These are phyloP conservation scores for Pseudocercospora fuligena DNA, from an alignment of 2,329 filamentous ascomycete species.

Conservation along the genomic window DNA sequence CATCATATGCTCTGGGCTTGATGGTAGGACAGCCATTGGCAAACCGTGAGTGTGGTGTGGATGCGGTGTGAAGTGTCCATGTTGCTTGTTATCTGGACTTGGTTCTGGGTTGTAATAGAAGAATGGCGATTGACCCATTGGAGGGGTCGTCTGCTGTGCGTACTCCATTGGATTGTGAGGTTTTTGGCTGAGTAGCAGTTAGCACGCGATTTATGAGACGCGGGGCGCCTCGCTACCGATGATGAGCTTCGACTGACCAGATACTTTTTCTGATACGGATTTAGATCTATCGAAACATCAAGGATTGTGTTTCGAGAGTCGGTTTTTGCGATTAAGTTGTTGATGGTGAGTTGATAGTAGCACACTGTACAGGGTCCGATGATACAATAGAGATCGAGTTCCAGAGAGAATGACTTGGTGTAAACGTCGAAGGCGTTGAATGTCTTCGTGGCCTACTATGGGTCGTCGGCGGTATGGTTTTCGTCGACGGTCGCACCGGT, in stretches of 20 bases:
- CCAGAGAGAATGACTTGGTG: slow-evolving; percentile 19
- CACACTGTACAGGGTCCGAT: slow-evolving; percentile 30
- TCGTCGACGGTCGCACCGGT: slow-evolving; percentile 30
- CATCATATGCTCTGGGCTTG: slow-evolving; percentile 52
- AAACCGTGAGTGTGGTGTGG: slow-evolving; percentile 55
- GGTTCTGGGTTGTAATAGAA: slow-evolving; percentile 86
- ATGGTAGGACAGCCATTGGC: slow-evolving; percentile 50
- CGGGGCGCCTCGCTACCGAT: slow-evolving; percentile 26
- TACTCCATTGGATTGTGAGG: slow-evolving; percentile 40
- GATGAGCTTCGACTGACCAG: slow-evolving; percentile 26
- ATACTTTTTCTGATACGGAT: slow-evolving; percentile 17
- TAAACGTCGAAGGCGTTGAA: slow-evolving; percentile 1
- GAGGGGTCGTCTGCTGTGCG: slow-evolving; percentile 53
- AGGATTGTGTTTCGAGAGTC: slow-evolving; percentile 20
- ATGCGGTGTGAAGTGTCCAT: slow-evolving; percentile 70
- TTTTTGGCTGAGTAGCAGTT: slow-evolving; percentile 29
- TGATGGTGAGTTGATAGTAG: slow-evolving; percentile 21
- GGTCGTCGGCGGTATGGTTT: slow-evolving; percentile 14
- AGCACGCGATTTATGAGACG: slow-evolving; percentile 24
- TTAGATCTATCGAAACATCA: slow-evolving; percentile 28
- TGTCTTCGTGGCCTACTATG: slow-evolving; percentile 11
- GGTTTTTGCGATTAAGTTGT: slow-evolving; percentile 25
- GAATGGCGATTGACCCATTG: slow-evolving; percentile 73
- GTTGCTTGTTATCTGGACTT: slow-evolving; percentile 72
- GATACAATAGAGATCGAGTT: slow-evolving; percentile 25